phyloP scores from a whole-genome alignment of 768 basidiomycete species.

The Daedaleopsis sinensis region DNA sequence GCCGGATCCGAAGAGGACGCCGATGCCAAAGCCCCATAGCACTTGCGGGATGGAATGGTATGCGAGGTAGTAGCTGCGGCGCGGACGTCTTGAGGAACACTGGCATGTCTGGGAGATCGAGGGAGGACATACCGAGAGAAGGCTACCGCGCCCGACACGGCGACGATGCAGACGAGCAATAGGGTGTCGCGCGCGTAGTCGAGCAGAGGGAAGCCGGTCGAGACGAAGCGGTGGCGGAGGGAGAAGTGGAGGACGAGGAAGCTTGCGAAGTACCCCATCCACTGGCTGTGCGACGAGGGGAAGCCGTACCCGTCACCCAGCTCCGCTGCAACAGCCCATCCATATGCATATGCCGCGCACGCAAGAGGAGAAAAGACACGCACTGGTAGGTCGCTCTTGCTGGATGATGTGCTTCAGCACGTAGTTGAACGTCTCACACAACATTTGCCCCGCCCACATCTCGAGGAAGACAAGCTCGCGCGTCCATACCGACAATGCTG shows the following conservation, averaged over 20 bases:
- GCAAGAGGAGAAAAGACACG: conserved; percentile 23
- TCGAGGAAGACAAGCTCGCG: conserved; percentile 79
- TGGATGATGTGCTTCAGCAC: conserved; percentile 68
- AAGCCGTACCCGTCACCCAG: conserved; percentile 81
- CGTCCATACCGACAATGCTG: conserved; percentile 70
- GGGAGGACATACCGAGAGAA: conserved; percentile 64
- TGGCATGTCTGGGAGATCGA: not conserved
- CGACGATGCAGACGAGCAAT: conserved; percentile 52
- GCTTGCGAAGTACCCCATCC: conserved; percentile 85
- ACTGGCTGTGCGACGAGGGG: conserved; percentile 88
- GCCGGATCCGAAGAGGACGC: conserved; percentile 51
- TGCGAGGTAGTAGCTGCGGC: conserved; percentile 60
- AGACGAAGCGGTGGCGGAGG: conserved; percentile 65
- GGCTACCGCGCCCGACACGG: conserved; percentile 68
- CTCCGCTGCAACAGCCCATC: conserved; percentile 41
- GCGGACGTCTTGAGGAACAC: not conserved
- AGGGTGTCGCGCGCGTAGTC: conserved; percentile 52
- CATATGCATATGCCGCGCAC: not conserved
- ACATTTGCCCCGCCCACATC: conserved; percentile 84
- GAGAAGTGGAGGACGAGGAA: conserved; percentile 77
- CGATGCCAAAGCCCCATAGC: conserved; percentile 73
- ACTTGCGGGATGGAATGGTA: conserved; percentile 80
- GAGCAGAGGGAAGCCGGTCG: conserved; percentile 52
- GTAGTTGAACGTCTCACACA: conserved; percentile 71
- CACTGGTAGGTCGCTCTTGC: conserved; percentile 70